Conservation (phyloP, 2,329 filamentous ascomycete genomes). For the Fusarium xylarioides region DNA sequence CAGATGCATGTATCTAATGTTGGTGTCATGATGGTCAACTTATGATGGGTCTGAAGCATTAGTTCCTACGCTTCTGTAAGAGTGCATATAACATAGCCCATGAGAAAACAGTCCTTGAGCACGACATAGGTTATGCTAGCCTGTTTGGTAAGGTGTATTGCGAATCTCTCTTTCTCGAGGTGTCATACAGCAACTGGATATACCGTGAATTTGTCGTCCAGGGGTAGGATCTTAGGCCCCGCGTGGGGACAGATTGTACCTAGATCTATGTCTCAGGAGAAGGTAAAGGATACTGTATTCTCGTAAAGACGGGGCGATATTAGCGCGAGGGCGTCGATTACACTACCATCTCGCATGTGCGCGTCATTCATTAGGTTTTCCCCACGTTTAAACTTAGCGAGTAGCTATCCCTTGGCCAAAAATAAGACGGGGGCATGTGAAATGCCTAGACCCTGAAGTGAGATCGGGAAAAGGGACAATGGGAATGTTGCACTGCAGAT, state of each 20-base stretch:
- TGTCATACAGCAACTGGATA: constrained; percentile 24
- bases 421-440: background rate
- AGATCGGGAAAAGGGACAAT: background rate
- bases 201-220: background rate
- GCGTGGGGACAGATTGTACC: constrained; percentile 26
- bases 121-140: constrained; percentile 14
- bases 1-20: background rate
- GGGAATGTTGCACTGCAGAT: constrained; percentile 16
- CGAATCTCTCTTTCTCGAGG: constrained; percentile 18
- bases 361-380: constrained; percentile 26
- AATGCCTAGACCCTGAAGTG: background rate
- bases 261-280: constrained; percentile 10
- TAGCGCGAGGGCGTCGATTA: constrained; percentile 19
- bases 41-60: background rate
- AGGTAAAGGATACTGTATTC: constrained; percentile 5
- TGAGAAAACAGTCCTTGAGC: background rate
- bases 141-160: background rate
- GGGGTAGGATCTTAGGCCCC: constrained; percentile 6
- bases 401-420: background rate
- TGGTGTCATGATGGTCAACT: constrained; percentile 25
- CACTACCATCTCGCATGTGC: constrained; percentile 34
- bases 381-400: constrained; percentile 1
- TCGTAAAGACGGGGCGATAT: constrained; percentile 16
- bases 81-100: background rate
- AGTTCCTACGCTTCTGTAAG: background rate